Base-by-base conservation (phyloP, 2,329 filamentous ascomycete genomes). In the Zasmidium cellare region DNA sequence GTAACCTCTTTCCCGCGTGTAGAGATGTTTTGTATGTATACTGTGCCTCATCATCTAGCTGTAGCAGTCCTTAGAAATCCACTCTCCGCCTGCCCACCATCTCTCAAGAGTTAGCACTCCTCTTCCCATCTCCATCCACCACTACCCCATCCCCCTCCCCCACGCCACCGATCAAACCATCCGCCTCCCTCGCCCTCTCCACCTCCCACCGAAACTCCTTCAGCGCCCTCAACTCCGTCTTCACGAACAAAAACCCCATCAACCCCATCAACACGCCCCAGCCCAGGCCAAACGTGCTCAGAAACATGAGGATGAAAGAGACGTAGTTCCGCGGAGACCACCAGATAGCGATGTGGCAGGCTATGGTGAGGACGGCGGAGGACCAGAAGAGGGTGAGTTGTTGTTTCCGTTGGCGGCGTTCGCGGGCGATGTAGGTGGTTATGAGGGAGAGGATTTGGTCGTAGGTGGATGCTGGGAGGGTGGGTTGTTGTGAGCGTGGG, bases 201-300 rank as follows among this genome's bases (percentile, higher is more conserved):
- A 97, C 87, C 75, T 99, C 94, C 89, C 91, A 97, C 72, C 94
- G 86, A 76, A 97, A 97, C 77, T 99, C 94, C 68, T 86, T 87
- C 55, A 99, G 77, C 3, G 89, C 87, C 58, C 91, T 83, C 58
- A 97, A 76, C 77, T 99, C 94, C 60, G 86, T 87, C 11, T 88
- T 87, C 58, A 96, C 88, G 72, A 99, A 99, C 50, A 97, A 74
- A 0, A 94, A 82, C 0, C 92, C 89, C 72, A 97, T 90, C 44
- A 97, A 75, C 0, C 93, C 92, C 70, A 97, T 90, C 19, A 97
- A 72, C 2, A 91, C 84, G 0, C 93, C 93, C 3, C 87, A 86
- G 16, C 83, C 83, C 31, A 97, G 80, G 1, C 87, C 85, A 16
- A 97, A 74, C n/a, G 88, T 91, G 70, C 88, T 90, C 19, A 96